Evolutionary conservation across 768 basidiomycete genomes (phyloP).

Genomic region (Russula vinacea): DNA sequence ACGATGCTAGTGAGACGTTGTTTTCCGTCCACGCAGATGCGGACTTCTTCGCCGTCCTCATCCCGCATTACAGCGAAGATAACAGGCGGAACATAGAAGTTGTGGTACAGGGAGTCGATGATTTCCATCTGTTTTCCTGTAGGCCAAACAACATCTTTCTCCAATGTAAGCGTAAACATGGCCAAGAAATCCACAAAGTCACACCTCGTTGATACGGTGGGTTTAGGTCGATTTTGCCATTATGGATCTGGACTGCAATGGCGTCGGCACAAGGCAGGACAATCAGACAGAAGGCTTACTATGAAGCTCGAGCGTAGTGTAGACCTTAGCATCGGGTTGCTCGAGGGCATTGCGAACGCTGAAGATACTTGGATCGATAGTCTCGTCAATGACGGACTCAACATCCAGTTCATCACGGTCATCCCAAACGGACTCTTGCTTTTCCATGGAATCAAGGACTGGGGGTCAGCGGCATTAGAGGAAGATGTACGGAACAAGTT

Average conservation of each 20-base stretch:
- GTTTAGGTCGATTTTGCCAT: slow-evolving; percentile 65
- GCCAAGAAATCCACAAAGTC: slow-evolving; percentile 19
- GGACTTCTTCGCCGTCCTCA: slow-evolving; percentile 44
- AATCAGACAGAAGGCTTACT: slow-evolving; percentile 23
- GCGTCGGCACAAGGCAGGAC: not conserved
- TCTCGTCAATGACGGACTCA: slow-evolving; percentile 29
- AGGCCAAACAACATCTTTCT: slow-evolving; percentile 73
- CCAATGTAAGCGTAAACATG: not conserved
- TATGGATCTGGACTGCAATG: slow-evolving; percentile 56
- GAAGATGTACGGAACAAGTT: not conserved
- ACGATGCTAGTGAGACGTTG: slow-evolving; percentile 50
- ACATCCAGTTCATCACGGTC: slow-evolving; percentile 21
- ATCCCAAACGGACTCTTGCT: slow-evolving; percentile 15
- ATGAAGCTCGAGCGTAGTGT: slow-evolving; percentile 33
- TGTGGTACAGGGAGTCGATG: slow-evolving; percentile 50
- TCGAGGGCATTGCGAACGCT: slow-evolving; percentile 31
- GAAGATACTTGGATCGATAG: slow-evolving; percentile 28
- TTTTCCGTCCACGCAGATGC: slow-evolving; percentile 53
- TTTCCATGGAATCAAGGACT: not conserved
- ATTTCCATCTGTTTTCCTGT: slow-evolving; percentile 58
- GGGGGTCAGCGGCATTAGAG: not conserved
- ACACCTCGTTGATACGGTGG: slow-evolving; percentile 72
- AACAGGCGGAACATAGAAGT: slow-evolving; percentile 53
- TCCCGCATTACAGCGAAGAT: slow-evolving; percentile 44
- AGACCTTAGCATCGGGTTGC: slow-evolving; percentile 31